These are phyloP conservation scores for Musa itinerans DNA, from an alignment of 176 grass and related monocot species.

Conservation along the genomic window DNA sequence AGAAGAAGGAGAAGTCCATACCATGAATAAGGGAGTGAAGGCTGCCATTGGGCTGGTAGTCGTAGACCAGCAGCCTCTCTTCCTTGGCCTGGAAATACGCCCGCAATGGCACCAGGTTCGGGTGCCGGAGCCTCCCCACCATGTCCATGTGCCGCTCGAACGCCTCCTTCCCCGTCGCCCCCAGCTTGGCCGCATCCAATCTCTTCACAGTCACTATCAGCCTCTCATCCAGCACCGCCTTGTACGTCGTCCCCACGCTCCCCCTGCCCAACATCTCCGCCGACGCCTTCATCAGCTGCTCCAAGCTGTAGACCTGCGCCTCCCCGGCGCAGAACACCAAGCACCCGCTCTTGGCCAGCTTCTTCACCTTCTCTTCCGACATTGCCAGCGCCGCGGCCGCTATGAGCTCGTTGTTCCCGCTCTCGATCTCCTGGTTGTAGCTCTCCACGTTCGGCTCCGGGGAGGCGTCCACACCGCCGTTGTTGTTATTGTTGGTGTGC, in stretches of 20 bases:
- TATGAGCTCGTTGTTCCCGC: constrained; percentile 35
- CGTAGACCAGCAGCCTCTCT: constrained; percentile 88
- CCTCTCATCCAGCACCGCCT: constrained; percentile 61
- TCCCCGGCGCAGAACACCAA: constrained; percentile 83
- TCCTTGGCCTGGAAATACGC: constrained; percentile 96
- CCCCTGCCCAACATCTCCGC: constrained; percentile 89
- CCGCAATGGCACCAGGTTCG: constrained; percentile 66
- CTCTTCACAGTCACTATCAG: constrained; percentile 79
- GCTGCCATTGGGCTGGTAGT: constrained; percentile 93
- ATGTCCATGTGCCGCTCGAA: constrained; percentile 95
- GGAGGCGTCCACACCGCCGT: constrained; percentile 1
- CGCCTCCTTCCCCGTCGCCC: constrained; percentile 40
- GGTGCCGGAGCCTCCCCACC: constrained; percentile 75
- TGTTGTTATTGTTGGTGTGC: background rate
- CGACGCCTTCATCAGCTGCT: constrained; percentile 91
- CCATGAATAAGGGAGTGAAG: constrained; percentile 76
- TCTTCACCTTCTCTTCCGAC: constrained; percentile 70
- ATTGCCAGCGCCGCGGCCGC: constrained; percentile 55
- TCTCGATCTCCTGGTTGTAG: constrained; percentile 37
- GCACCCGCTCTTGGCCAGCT: constrained; percentile 73
- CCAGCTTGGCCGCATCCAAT: constrained; percentile 64
- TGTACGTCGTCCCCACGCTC: constrained; percentile 81
- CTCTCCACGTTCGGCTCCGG: constrained; percentile 26
- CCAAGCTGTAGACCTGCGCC: constrained; percentile 52
- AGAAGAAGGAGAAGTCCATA: no score